Conservation (phyloP, 805 yeast species). For the Starmerella etchellsii region DNA sequence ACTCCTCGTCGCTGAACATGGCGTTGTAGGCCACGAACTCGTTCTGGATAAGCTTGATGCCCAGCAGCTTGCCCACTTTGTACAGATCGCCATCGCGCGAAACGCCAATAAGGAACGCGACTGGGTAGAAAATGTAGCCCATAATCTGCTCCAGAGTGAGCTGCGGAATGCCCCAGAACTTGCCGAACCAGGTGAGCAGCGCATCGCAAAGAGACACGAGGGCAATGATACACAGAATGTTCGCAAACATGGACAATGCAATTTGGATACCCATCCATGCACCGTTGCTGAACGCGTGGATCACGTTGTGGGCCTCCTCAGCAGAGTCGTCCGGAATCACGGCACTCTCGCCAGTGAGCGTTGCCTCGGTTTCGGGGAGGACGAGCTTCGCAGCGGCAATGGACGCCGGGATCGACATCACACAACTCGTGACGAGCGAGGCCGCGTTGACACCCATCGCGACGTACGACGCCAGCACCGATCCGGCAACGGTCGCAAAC, state of each 20-base stretch:
- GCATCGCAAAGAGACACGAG: constrained; percentile 45
- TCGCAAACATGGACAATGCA: constrained; percentile 45
- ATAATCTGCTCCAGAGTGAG: constrained; percentile 44
- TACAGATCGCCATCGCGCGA: constrained; percentile 39
- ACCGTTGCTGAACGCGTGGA: constrained; percentile 48
- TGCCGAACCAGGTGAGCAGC: constrained; percentile 46
- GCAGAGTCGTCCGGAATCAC: constrained; percentile 35
- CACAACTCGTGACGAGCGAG: constrained; percentile 53
- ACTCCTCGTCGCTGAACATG: constrained; percentile 32
- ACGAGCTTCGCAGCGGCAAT: constrained; percentile 48
- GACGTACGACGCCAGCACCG: constrained; percentile 49
- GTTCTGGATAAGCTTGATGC: constrained; percentile 47
- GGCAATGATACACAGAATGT: constrained; percentile 49
- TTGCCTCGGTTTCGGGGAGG: constrained; percentile 45
- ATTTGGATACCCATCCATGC: constrained; percentile 45
- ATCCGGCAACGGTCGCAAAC: constrained; percentile 52
- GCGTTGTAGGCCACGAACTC: constrained; percentile 44
- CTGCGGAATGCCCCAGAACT: constrained; percentile 44
- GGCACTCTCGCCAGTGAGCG: constrained; percentile 38
- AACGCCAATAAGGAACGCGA: constrained; percentile 45
- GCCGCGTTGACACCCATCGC: constrained; percentile 51
- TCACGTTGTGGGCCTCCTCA: constrained; percentile 36
- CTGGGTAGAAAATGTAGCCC: constrained; percentile 48
- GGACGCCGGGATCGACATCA: constrained; percentile 56
- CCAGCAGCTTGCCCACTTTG: constrained; percentile 39